Evolutionary conservation across 208 protist species (phyloP).

Genomic region (Eutreptiella sp.): DNA sequence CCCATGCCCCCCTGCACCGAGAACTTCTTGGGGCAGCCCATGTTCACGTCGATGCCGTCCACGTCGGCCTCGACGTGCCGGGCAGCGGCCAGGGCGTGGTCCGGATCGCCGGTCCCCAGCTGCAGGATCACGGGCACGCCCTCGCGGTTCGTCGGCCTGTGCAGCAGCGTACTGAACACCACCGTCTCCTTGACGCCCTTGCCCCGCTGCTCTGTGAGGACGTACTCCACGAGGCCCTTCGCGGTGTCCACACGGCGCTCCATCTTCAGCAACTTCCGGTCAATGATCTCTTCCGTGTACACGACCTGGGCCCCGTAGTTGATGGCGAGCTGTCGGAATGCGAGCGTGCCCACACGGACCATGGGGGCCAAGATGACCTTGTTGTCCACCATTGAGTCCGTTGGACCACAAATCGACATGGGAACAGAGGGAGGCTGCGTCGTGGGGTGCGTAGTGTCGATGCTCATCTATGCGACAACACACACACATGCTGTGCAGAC

Average conservation of each 20-base stretch:
- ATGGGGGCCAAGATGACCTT: slow-evolving; percentile 86
- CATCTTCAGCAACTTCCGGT: slow-evolving; percentile 71
- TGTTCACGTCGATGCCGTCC: slow-evolving; percentile 94
- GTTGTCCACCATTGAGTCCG: no score
- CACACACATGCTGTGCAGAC: no score
- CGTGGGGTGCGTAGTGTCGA: no score
- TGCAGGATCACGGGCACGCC: slow-evolving; percentile 74
- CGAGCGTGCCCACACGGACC: slow-evolving; percentile 82
- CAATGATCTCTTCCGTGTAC: slow-evolving; percentile 93
- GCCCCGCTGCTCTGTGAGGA: slow-evolving; percentile 67
- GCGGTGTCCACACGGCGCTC: slow-evolving; percentile 51
- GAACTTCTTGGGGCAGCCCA: slow-evolving; percentile 97
- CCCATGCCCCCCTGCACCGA: slow-evolving; percentile 93
- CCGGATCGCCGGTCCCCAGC: slow-evolving; percentile 72
- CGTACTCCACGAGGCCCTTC: slow-evolving; percentile 57
- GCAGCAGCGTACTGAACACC: slow-evolving; percentile 40
- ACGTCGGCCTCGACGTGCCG: slow-evolving; percentile 76
- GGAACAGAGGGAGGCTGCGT: no score
- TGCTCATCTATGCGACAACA: no score
- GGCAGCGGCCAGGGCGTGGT: slow-evolving; percentile 66
- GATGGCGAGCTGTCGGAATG: slow-evolving; percentile 79
- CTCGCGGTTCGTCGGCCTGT: slow-evolving; percentile 4
- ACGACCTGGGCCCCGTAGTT: slow-evolving; percentile 89
- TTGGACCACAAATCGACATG: no score
- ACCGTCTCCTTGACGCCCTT: slow-evolving; percentile 56